A percentile compares a stretch with the other conserved stretches of the same genome.
Evolutionary conservation across 768 basidiomycete genomes (phyloP).

Genomic region (Mycena chlorophos): DNA sequence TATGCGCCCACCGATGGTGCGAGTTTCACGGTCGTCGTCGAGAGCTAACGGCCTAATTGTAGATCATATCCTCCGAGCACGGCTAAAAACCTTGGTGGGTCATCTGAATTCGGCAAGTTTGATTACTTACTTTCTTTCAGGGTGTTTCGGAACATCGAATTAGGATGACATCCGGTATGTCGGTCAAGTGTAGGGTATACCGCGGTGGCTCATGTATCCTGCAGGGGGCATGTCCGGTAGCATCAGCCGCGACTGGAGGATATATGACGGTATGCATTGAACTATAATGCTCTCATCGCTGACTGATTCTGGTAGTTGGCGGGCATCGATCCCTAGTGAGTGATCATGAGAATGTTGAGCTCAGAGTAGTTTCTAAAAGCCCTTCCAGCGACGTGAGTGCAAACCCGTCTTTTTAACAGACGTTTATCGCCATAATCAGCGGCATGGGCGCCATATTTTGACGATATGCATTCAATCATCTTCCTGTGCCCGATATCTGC

Average conservation of each 20-base stretch:
- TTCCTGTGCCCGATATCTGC: conserved; percentile 71
- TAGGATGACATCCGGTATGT: conserved; percentile 51
- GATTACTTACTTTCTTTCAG: conserved; percentile 17
- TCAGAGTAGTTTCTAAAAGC: background rate
- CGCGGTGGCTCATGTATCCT: background rate
- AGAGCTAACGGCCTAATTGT: conserved; percentile 2
- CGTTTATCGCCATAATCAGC: conserved; percentile 35
- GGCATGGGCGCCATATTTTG: conserved; percentile 61
- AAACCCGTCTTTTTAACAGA: conserved; percentile 6
- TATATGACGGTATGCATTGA: conserved; percentile 36
- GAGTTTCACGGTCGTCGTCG: conserved; percentile 1
- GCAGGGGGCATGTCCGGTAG: conserved; percentile 24
- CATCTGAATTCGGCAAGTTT: background rate
- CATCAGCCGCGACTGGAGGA: conserved; percentile 42
- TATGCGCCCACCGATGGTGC: conserved; percentile 71
- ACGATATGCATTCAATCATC: conserved; percentile 73
- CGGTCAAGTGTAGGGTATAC: conserved; percentile 3
- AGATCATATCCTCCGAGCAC: conserved; percentile 75
- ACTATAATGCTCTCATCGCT: background rate
- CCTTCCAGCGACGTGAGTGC: conserved; percentile 33
- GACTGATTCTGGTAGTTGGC: conserved; percentile 37
- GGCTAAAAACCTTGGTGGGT: conserved; percentile 57
- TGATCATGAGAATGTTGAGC: conserved; percentile 9
- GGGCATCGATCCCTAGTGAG: conserved; percentile 68
- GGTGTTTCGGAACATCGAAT: conserved; percentile 75